Evolutionary conservation across 331 rosid genomes (phyloP).

Genomic region (Acacia pycnantha): DNA sequence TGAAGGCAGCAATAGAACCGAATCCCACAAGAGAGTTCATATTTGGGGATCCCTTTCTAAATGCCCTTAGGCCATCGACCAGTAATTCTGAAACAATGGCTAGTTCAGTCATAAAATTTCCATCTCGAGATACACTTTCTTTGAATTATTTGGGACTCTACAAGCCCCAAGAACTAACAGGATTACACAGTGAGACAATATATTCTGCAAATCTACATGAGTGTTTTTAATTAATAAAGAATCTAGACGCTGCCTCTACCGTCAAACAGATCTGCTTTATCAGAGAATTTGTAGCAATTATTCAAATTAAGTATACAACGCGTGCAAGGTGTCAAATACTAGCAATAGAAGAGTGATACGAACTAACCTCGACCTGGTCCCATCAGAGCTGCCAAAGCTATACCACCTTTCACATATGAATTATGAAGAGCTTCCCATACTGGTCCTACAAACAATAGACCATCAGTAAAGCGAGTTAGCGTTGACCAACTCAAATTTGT

Average conservation of each 20-base stretch:
- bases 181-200: background rate
- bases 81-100: conserved; percentile 69
- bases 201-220: background rate
- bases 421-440: conserved; percentile 71
- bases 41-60: conserved; percentile 87
- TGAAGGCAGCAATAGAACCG: conserved; percentile 88
- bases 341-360: conserved; percentile 18
- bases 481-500: background rate
- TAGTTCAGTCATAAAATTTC: conserved; percentile 12
- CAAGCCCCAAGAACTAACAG: conserved; percentile 13
- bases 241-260: background rate
- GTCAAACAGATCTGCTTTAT: background rate
- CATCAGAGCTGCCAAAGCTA: conserved; percentile 77
- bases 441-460: conserved; percentile 44
- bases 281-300: background rate
- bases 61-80: conserved; percentile 80
- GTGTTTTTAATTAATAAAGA: background rate
- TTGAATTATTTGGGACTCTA: background rate
- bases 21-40: conserved; percentile 99
- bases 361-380: conserved; percentile 97
- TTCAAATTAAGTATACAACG: background rate
- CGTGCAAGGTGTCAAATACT: background rate
- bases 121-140: background rate
- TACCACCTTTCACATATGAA: conserved; percentile 84
- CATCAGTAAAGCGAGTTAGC: conserved; percentile 18